Percentiles rank a stretch among this genome's conserved stretches.
Evolutionary conservation across 2,329 filamentous ascomycete genomes (phyloP).

Genomic region (Penicillium sp.): DNA sequence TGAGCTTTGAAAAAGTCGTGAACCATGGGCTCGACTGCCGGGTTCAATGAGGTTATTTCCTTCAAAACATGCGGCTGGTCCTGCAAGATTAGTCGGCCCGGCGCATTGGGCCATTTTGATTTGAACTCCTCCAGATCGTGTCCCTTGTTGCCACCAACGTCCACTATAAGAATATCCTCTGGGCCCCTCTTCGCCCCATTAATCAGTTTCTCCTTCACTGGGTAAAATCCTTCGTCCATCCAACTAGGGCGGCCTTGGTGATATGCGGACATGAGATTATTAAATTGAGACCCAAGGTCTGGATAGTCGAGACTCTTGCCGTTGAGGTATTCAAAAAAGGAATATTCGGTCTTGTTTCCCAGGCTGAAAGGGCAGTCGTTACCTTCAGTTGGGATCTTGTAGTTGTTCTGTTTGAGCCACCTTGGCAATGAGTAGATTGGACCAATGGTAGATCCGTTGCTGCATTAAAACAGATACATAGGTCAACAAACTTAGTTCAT

Average conservation of each 20-base stretch:
- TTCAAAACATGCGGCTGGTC: constrained; percentile 14
- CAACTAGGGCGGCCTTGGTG: constrained; percentile 14
- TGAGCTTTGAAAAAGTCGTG: constrained; percentile 54
- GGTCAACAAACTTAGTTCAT: not conserved
- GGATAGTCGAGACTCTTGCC: constrained; percentile 12
- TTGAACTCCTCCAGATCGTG: constrained; percentile 16
- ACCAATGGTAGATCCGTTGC: constrained; percentile 10
- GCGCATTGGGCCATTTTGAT: constrained; percentile 6
- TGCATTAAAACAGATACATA: not conserved
- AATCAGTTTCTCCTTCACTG: constrained; percentile 3
- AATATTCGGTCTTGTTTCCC: constrained; percentile 6
- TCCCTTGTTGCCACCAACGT: constrained; percentile 17
- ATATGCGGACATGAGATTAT: constrained; percentile 18
- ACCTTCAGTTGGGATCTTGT: constrained; percentile 10
- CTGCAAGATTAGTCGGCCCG: constrained; percentile 15
- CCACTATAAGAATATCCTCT: constrained; percentile 11
- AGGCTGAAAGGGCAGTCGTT: constrained; percentile 9
- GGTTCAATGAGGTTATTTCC: constrained; percentile 1
- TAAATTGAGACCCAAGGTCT: constrained; percentile 13
- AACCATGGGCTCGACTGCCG: constrained; percentile 2
- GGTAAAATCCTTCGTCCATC: constrained; percentile 13
- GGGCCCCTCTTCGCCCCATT: not conserved
- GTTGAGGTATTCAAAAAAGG: constrained; percentile 12
- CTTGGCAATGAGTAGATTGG: constrained; percentile 3
- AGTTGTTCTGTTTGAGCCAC: constrained; percentile 16